Evolutionary conservation across 2,329 filamentous ascomycete species (phyloP).

Genomic region (Colletotrichum tabaci): DNA sequence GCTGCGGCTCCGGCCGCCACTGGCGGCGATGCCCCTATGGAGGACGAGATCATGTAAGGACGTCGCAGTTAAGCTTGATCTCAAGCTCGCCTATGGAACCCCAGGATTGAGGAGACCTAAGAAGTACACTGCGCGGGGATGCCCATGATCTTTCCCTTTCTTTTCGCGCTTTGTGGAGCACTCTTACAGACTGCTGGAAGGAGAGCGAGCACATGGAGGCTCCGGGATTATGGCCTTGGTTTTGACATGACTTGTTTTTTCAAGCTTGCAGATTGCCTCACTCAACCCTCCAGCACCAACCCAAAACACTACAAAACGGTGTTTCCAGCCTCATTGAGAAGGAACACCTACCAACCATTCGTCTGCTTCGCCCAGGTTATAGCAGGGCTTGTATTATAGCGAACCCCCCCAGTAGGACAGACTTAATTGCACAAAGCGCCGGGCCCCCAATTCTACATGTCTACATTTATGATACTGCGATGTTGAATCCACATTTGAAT

Average conservation of each 20-base stretch:
- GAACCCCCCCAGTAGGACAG: conserved; percentile 25
- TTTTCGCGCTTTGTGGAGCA: conserved; percentile 28
- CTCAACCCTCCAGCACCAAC: conserved; percentile 27
- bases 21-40: conserved; percentile 74
- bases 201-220: conserved; percentile 26
- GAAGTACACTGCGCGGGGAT: conserved; percentile 8
- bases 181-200: conserved; percentile 36
- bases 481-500: background rate
- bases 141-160: conserved; percentile 32
- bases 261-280: conserved; percentile 35
- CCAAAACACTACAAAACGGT: conserved; percentile 30
- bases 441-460: conserved; percentile 23
- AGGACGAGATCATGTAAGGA: conserved; percentile 73
- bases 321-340: conserved; percentile 11
- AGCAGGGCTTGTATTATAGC: conserved; percentile 40
- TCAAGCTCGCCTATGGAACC: conserved; percentile 13
- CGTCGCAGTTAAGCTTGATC: background rate
- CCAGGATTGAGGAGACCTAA: conserved; percentile 12
- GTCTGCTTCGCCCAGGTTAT: conserved; percentile 30
- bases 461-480: background rate
- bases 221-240: conserved; percentile 36
- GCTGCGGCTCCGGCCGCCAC: conserved; percentile 61
- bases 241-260: conserved; percentile 38
- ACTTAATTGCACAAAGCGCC: conserved; percentile 38
- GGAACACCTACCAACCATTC: conserved; percentile 14